These are phyloP conservation scores for Sideroxylon spinosum DNA, from an alignment of 179 eudicot species.

Conservation along the genomic window DNA sequence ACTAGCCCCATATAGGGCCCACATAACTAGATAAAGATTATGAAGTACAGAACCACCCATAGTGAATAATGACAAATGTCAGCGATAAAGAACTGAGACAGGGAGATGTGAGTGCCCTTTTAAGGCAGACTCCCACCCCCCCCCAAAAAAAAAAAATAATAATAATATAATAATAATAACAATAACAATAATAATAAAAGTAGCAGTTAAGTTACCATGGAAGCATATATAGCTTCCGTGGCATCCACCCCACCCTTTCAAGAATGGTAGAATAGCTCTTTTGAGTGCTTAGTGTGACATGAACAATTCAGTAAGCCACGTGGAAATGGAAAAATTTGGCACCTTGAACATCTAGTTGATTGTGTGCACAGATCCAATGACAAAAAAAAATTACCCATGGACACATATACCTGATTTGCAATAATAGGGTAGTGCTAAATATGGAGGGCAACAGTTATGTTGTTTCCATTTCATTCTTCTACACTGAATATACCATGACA, in stretches of 20 bases:
- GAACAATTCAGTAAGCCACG: too few species aligned
- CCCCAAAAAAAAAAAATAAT: too few species aligned
- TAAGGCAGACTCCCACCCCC: background rate
- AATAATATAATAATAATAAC: too few species aligned
- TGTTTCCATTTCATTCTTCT: background rate
- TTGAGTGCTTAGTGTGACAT: background rate
- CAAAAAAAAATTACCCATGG: background rate
- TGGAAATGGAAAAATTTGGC: too few species aligned
- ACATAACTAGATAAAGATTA: background rate
- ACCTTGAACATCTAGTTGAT: too few species aligned
- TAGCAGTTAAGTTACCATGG: background rate
- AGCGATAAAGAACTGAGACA: background rate
- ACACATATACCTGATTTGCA: background rate
- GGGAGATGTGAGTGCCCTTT: background rate
- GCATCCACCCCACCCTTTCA: background rate
- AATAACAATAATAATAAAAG: background rate
- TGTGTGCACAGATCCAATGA: background rate
- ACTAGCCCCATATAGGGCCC: background rate
- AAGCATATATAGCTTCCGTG: background rate
- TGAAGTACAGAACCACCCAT: background rate
- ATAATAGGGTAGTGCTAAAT: background rate
- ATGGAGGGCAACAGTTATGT: background rate
- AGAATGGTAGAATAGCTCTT: background rate
- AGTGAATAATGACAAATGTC: background rate
- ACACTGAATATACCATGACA: background rate